A percentile compares a stretch with the other conserved stretches of the same genome.
Evolutionary conservation across 1,139 yeast genomes (phyloP).

Genomic region (Taphrina populina): DNA sequence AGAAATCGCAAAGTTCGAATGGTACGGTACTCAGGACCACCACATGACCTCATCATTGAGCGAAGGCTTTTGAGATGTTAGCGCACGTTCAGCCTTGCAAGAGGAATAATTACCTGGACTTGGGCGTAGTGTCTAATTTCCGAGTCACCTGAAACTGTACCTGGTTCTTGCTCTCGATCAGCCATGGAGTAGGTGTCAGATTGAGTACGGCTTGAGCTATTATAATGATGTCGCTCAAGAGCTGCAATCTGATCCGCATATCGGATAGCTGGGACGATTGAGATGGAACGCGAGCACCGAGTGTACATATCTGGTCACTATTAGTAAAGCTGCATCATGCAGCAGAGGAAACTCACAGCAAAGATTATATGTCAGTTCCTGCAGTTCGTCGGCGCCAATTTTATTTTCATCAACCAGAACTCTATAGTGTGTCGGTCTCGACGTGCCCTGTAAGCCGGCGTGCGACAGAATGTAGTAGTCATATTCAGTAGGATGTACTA

Average conservation of each 20-base stretch:
- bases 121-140: too few species aligned
- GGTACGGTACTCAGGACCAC: too few species aligned
- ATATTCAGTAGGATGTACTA: slow-evolving; percentile 43
- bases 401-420: slow-evolving; percentile 43
- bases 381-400: slow-evolving; percentile 42
- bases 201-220: slow-evolving; percentile 15
- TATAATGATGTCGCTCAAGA: slow-evolving; percentile 16
- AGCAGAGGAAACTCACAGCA: slow-evolving; percentile 3
- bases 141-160: too few species aligned
- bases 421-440: slow-evolving; percentile 45
- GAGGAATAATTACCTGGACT: too few species aligned
- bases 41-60: too few species aligned
- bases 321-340: too few species aligned
- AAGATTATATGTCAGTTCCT: slow-evolving; percentile 42
- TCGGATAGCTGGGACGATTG: slow-evolving; percentile 44
- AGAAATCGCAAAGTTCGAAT: too few species aligned
- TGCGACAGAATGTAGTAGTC: slow-evolving; percentile 44
- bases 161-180: too few species aligned
- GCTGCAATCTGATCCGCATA: slow-evolving; percentile 40
- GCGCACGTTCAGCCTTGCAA: too few species aligned
- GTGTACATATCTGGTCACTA: slow-evolving; percentile 34
- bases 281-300: slow-evolving; percentile 39
- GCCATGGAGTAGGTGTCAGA: too few species aligned
- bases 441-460: slow-evolving; percentile 45
- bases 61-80: too few species aligned